Conservation (phyloP, 352 stramenopile species). For the Elongisporangium prolatum region DNA sequence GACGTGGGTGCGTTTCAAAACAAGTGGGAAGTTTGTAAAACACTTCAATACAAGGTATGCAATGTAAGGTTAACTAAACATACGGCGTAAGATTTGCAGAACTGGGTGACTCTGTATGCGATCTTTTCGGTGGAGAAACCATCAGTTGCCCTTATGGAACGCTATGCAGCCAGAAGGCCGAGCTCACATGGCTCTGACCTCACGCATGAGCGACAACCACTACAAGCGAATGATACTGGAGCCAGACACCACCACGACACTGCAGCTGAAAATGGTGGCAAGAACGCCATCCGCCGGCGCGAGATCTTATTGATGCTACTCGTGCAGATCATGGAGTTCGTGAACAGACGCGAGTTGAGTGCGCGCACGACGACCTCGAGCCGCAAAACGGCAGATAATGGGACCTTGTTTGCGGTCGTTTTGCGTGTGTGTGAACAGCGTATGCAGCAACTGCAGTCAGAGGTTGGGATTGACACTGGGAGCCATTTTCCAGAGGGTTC, state of each 20-base stretch:
- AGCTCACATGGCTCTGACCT: background rate
- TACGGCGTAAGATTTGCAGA: background rate
- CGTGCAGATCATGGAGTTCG: slow-evolving; percentile 45
- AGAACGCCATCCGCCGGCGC: slow-evolving; percentile 13
- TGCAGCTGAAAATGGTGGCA: background rate
- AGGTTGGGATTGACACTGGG: background rate
- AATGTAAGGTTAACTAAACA: background rate
- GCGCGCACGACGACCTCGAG: slow-evolving; percentile 19
- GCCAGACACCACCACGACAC: background rate
- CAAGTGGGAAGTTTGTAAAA: background rate
- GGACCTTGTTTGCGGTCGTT: slow-evolving; percentile 44
- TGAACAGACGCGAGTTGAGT: slow-evolving; percentile 42
- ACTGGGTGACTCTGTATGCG: background rate
- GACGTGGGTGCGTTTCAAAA: background rate
- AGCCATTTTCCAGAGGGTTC: background rate
- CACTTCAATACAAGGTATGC: background rate
- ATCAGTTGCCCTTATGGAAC: background rate
- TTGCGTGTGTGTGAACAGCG: slow-evolving; percentile 51
- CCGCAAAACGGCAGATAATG: slow-evolving; percentile 14
- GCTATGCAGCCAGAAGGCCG: background rate
- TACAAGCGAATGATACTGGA: background rate
- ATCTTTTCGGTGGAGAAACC: background rate
- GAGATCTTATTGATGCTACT: slow-evolving; percentile 42
- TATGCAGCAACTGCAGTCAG: slow-evolving; percentile 26
- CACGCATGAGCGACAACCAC: background rate